phyloP scores from a whole-genome alignment of 768 basidiomycete species.

The Lactifluus echinatus region DNA sequence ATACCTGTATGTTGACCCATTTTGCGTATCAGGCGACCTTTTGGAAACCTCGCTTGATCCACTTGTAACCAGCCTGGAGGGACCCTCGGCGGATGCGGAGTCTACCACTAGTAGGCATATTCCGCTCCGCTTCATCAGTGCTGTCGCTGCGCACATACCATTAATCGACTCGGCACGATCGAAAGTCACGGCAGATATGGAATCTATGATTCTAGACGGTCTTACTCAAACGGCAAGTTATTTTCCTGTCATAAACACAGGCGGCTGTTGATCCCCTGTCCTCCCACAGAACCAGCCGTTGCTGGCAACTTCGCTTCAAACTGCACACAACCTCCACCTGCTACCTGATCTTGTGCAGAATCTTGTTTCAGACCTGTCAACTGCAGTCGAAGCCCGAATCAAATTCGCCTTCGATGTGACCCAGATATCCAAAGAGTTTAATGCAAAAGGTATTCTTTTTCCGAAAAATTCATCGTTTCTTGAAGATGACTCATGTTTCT shows the following conservation, averaged over 20 bases:
- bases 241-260: not conserved
- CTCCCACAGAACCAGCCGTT: slow-evolving; percentile 71
- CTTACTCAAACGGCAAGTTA: slow-evolving; percentile 61
- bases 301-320: slow-evolving; percentile 90
- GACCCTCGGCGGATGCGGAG: not conserved
- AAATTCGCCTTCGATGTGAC: slow-evolving; percentile 78
- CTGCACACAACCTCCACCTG: slow-evolving; percentile 84
- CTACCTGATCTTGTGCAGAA: slow-evolving; percentile 76
- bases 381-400: slow-evolving; percentile 77
- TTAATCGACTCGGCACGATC: slow-evolving; percentile 64
- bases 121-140: slow-evolving; percentile 64
- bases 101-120: slow-evolving; percentile 8
- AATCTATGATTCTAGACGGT: slow-evolving; percentile 78
- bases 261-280: slow-evolving; percentile 5
- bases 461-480: not conserved
- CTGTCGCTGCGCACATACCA: slow-evolving; percentile 59
- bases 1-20: not conserved
- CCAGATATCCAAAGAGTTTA: slow-evolving; percentile 77
- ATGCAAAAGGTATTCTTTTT: slow-evolving; percentile 53
- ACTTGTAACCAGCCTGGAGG: not conserved
- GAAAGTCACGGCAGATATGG: slow-evolving; percentile 79
- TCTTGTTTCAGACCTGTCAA: slow-evolving; percentile 70
- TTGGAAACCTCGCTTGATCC: slow-evolving; percentile 7
- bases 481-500: slow-evolving; percentile 21
- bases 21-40: slow-evolving; percentile 10